Conservation (phyloP, 805 yeast species). For the Metahyphopichia silvanorum region DNA sequence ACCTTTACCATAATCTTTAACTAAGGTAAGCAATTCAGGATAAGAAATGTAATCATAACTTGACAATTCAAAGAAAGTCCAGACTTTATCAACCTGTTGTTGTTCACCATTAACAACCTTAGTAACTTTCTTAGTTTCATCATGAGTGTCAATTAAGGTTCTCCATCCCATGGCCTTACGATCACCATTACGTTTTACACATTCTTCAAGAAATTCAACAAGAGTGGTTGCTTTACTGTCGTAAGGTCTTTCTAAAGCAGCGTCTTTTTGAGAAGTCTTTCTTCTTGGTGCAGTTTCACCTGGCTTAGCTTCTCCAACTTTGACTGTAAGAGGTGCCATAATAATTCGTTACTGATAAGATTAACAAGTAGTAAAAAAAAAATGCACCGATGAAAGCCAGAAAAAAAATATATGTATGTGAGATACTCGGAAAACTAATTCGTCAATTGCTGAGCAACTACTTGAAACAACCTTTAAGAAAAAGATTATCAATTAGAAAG, state of each 20-base stretch:
- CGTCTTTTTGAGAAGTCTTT: slow-evolving; percentile 49
- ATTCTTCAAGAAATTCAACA: slow-evolving; percentile 65
- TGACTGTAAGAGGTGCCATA: slow-evolving; percentile 42
- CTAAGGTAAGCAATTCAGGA: slow-evolving; percentile 48
- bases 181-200: slow-evolving; percentile 53
- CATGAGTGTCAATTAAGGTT: slow-evolving; percentile 67
- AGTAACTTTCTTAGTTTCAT: slow-evolving; percentile 68
- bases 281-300: slow-evolving; percentile 87
- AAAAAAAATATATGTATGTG: no score
- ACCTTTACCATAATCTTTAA: slow-evolving; percentile 68
- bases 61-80: slow-evolving; percentile 81
- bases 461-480: no score
- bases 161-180: slow-evolving; percentile 74
- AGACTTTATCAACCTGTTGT: slow-evolving; percentile 70
- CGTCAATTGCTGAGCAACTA: no score
- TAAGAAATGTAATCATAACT: slow-evolving; percentile 67
- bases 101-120: slow-evolving; percentile 78
- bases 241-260: slow-evolving; percentile 55
- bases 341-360: no score
- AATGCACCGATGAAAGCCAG: no score
- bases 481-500: no score
- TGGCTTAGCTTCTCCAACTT: slow-evolving; percentile 66
- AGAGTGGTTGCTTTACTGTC: slow-evolving; percentile 65
- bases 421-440: no score
- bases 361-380: no score